These are phyloP conservation scores for Acarospora socialis DNA, from an alignment of 2,329 filamentous ascomycete genomes.

Conservation along the genomic window DNA sequence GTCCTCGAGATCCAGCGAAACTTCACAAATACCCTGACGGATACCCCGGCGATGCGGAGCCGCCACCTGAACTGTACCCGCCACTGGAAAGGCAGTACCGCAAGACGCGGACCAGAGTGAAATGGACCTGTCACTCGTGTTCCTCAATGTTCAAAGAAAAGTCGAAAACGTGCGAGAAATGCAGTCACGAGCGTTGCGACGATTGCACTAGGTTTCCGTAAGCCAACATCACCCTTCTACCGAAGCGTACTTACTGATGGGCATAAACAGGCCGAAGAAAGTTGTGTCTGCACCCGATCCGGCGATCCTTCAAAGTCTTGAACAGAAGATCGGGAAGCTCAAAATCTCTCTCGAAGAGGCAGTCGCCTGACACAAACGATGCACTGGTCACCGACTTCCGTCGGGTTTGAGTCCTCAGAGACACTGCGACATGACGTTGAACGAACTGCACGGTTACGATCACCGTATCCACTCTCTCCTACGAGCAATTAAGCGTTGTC, in stretches of 20 bases:
- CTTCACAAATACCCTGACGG: conserved; percentile 29
- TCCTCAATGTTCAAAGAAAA: conserved; percentile 20
- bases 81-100: conserved; percentile 9
- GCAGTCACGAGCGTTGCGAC: conserved; percentile 27
- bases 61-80: conserved; percentile 20
- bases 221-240: conserved; percentile 12
- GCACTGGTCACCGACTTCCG: background rate
- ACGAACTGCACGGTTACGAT: background rate
- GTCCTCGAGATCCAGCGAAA: conserved; percentile 55
- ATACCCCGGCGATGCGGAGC: conserved; percentile 30
- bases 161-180: conserved; percentile 23
- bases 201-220: conserved; percentile 30
- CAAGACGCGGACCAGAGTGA: conserved; percentile 24
- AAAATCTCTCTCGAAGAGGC: conserved; percentile 11
- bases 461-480: background rate
- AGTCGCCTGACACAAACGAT: conserved; percentile 7
- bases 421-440: background rate
- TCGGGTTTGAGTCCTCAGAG: too few species aligned
- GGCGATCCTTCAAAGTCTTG: conserved; percentile 24
- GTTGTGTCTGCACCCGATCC: conserved; percentile 26
- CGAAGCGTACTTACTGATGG: conserved; percentile 2
- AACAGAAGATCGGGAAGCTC: conserved; percentile 24
- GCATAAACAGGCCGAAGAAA: conserved; percentile 24
- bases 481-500: background rate
- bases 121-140: conserved; percentile 30